phyloP scores from a whole-genome alignment of 371 early-diverging fungal species.

The Actinomucor elegans region DNA sequence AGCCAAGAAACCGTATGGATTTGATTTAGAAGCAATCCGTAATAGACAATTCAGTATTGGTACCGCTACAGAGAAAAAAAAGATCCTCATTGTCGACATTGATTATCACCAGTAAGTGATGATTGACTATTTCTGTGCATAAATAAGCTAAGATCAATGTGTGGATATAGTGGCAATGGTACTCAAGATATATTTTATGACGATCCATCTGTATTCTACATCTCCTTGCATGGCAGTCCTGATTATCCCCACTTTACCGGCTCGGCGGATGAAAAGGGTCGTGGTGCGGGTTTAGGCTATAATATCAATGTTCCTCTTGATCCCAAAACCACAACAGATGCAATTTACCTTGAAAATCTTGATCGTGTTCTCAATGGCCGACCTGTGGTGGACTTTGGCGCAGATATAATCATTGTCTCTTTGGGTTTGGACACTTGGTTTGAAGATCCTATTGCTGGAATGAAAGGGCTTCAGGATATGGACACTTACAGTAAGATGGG shows the following conservation, averaged over 20 bases:
- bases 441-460: conserved; percentile 70
- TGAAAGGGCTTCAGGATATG: conserved; percentile 33
- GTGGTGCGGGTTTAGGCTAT: conserved; percentile 57
- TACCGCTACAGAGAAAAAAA: conserved; percentile 29
- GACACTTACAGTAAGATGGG: conserved; percentile 59
- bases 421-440: conserved; percentile 63
- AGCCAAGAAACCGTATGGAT: conserved; percentile 12
- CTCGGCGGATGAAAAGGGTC: conserved; percentile 51
- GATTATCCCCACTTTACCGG: conserved; percentile 70
- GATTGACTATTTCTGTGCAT: too few species aligned
- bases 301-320: conserved; percentile 73
- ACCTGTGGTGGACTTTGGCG: conserved; percentile 35
- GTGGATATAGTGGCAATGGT: conserved; percentile 70
- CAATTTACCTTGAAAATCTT: conserved; percentile 45
- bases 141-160: too few species aligned
- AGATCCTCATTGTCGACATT: conserved; percentile 54
- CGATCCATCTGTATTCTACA: conserved; percentile 54
- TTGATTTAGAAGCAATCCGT: neutral
- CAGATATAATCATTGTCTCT: conserved; percentile 55
- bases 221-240: conserved; percentile 53
- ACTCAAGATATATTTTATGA: conserved; percentile 73
- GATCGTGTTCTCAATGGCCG: conserved; percentile 22
- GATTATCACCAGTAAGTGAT: conserved; percentile 66
- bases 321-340: conserved; percentile 42
- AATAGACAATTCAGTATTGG: conserved; percentile 11